phyloP scores from a whole-genome alignment of 2,329 filamentous ascomycete genomes.

The Penicillium brevicompactum region DNA sequence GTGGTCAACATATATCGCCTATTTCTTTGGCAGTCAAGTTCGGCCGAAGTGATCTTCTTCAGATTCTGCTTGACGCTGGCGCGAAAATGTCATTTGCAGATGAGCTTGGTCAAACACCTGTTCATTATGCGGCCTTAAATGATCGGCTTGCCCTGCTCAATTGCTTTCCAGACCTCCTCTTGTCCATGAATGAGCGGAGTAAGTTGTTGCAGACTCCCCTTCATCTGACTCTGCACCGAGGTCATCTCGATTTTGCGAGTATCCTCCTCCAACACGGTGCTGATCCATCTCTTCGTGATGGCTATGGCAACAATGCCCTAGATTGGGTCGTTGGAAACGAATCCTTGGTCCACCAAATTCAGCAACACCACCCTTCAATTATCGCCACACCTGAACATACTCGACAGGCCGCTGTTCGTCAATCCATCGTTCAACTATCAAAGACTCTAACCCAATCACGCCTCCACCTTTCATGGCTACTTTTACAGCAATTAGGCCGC shows the following conservation, averaged over 20 bases:
- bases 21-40: neutral
- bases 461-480: neutral
- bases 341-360: neutral
- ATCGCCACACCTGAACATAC: neutral
- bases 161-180: conserved; percentile 1
- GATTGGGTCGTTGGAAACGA: conserved; percentile 1
- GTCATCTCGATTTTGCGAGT: conserved; percentile 2
- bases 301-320: conserved; percentile 4
- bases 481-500: conserved; percentile 2
- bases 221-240: neutral
- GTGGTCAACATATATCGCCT: neutral
- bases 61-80: neutral
- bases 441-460: neutral
- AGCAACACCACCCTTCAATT: neutral
- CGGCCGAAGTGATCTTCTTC: neutral
- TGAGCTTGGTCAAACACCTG: neutral
- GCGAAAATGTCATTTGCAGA: neutral
- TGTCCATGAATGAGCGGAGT: neutral
- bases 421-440: neutral
- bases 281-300: conserved; percentile 4
- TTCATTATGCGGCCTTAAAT: conserved; percentile 1
- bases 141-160: neutral
- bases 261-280: conserved; percentile 4
- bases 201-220: conserved; percentile 2
- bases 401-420: neutral